Percentiles rank a stretch among this genome's conserved stretches.
These are phyloP conservation scores for Alternaria consortialis DNA, from an alignment of 2,329 filamentous ascomycete species.

Conservation along the genomic window DNA sequence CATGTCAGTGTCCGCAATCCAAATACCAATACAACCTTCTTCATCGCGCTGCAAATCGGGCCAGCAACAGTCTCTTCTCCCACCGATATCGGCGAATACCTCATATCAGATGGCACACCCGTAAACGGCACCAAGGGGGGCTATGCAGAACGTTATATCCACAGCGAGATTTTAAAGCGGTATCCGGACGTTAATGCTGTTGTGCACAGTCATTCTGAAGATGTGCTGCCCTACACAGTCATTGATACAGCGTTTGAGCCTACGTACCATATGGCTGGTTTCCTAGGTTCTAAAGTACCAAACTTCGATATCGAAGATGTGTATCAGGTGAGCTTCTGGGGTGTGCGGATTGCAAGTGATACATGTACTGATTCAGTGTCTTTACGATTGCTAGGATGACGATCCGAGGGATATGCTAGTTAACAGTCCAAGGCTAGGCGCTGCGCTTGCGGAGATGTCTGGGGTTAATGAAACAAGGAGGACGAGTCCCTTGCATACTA, in stretches of 20 bases:
- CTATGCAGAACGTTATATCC: slow-evolving; percentile 57
- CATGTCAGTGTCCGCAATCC: slow-evolving; percentile 63
- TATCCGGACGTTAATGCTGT: slow-evolving; percentile 55
- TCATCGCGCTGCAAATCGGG: slow-evolving; percentile 45
- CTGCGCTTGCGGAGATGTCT: slow-evolving; percentile 31
- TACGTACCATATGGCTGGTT: slow-evolving; percentile 51
- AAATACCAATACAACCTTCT: slow-evolving; percentile 52
- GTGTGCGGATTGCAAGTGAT: too few species aligned
- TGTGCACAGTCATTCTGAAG: slow-evolving; percentile 54
- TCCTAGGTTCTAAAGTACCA: slow-evolving; percentile 35
- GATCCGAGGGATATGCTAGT: slow-evolving; percentile 39
- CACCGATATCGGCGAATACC: slow-evolving; percentile 56
- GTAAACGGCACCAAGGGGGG: slow-evolving; percentile 44
- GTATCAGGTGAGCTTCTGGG: slow-evolving; percentile 6
- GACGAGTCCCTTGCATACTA: slow-evolving; percentile 32
- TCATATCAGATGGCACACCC: slow-evolving; percentile 46
- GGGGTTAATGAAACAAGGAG: slow-evolving; percentile 28
- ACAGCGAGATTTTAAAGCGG: slow-evolving; percentile 56
- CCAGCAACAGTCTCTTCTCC: slow-evolving; percentile 20
- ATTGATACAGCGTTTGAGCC: slow-evolving; percentile 23
- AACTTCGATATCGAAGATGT: slow-evolving; percentile 35
- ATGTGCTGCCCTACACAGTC: slow-evolving; percentile 53
- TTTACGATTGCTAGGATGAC: not conserved
- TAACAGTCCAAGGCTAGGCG: slow-evolving; percentile 29
- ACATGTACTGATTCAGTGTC: too few species aligned